Percentiles rank a stretch among this genome's conserved stretches.
Conservation (phyloP, 805 yeast species). For the Schwanniomyces sp. region DNA sequence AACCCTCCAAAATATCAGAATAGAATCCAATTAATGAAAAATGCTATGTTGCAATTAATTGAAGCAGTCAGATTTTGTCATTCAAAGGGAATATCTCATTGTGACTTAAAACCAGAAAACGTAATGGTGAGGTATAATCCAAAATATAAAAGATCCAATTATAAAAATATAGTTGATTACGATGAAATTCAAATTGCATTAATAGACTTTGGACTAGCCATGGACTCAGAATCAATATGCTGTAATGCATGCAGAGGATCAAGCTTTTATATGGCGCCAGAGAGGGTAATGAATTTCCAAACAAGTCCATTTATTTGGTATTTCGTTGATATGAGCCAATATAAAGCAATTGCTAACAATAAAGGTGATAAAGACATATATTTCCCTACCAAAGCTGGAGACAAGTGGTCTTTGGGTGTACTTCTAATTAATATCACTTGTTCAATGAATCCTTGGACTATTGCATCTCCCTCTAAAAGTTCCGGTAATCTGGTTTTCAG, state of each 20-base stretch:
- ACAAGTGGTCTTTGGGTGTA: constrained; percentile 81
- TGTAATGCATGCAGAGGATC: constrained; percentile 83
- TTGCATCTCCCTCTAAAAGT: constrained; percentile 63
- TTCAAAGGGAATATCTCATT: constrained; percentile 33
- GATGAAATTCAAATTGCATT: constrained; percentile 56
- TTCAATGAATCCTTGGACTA: constrained; percentile 88
- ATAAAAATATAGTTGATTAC: constrained; percentile 27
- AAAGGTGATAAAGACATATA: constrained; percentile 24
- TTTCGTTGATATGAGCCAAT: constrained; percentile 31
- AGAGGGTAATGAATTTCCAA: constrained; percentile 54
- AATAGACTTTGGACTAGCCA: constrained; percentile 91
- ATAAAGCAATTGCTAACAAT: constrained; percentile 3
- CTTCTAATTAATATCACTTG: constrained; percentile 78
- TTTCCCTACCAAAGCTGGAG: constrained; percentile 75
- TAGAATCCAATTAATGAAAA: constrained; percentile 48
- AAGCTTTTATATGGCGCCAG: constrained; percentile 92
- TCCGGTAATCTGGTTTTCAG: constrained; percentile 51
- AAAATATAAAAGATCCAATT: constrained; percentile 17
- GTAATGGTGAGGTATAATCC: constrained; percentile 36
- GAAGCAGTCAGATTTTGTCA: constrained; percentile 37
- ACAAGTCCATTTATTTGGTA: constrained; percentile 26
- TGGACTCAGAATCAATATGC: constrained; percentile 55
- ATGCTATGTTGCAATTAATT: constrained; percentile 40
- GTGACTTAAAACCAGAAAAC: constrained; percentile 45
- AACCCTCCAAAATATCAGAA: constrained; percentile 51